A percentile compares a stretch with the other conserved stretches of the same genome.
Conservation (phyloP, 2,329 filamentous ascomycete genomes). For the Phialophora verrucosa region DNA sequence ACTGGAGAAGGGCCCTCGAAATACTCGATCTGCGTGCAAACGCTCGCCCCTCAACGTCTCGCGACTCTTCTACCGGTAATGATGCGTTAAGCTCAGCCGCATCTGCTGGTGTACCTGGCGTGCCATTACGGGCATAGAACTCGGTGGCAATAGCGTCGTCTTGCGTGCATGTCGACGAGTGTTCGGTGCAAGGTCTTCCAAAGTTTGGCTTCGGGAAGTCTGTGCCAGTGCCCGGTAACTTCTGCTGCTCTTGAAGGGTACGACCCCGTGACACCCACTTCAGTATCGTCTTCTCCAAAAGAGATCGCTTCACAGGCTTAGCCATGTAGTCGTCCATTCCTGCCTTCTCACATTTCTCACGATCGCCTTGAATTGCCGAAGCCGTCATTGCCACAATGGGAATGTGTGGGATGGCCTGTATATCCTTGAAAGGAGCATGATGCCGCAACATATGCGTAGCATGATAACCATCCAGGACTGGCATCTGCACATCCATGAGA, state of each 20-base stretch:
- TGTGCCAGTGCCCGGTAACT: not conserved
- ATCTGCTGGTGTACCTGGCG: not conserved
- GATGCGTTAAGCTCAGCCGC: not conserved
- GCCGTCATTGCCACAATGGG: slow-evolving; percentile 85
- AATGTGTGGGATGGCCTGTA: slow-evolving; percentile 62
- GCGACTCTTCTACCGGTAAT: slow-evolving; percentile 35
- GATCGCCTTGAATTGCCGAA: slow-evolving; percentile 76
- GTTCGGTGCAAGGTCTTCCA: slow-evolving; percentile 28
- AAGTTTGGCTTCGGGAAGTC: slow-evolving; percentile 16
- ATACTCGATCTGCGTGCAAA: slow-evolving; percentile 40
- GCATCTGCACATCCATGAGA: slow-evolving; percentile 79
- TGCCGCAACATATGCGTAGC: slow-evolving; percentile 76
- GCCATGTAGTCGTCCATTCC: slow-evolving; percentile 79
- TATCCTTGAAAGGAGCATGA: slow-evolving; percentile 67
- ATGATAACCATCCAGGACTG: slow-evolving; percentile 76
- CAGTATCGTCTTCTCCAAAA: slow-evolving; percentile 72
- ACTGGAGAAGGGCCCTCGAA: slow-evolving; percentile 41
- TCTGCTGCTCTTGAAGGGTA: not conserved
- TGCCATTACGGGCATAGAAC: slow-evolving; percentile 23
- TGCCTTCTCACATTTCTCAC: slow-evolving; percentile 73
- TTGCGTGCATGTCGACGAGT: slow-evolving; percentile 36
- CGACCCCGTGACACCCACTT: slow-evolving; percentile 61
- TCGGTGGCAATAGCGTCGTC: slow-evolving; percentile 34
- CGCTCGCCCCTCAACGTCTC: slow-evolving; percentile 37
- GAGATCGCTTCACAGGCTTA: slow-evolving; percentile 73